Percentiles rank a stretch among this genome's conserved stretches.
Evolutionary conservation across 768 basidiomycete genomes (phyloP).

Genomic region (Leccinum subtestaceum): DNA sequence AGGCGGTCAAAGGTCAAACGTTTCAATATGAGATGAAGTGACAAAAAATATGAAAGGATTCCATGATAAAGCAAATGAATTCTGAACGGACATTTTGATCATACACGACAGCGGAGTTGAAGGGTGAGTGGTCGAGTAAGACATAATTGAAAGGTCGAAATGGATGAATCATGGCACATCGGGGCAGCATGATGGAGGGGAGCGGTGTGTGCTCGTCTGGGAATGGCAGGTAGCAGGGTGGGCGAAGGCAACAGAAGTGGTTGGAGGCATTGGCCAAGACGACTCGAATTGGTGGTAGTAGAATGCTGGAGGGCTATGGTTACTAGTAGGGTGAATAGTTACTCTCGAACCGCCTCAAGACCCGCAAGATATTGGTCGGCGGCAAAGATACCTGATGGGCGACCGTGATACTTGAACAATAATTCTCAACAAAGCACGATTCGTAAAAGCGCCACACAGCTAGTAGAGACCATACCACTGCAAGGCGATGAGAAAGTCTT

Average conservation of each 20-base stretch:
- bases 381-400: constrained; percentile 53
- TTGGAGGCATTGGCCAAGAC: not conserved
- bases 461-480: constrained; percentile 42
- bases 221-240: not conserved
- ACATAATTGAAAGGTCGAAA: not conserved
- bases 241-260: not conserved
- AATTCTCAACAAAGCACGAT: constrained; percentile 44
- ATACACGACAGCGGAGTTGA: too few species aligned
- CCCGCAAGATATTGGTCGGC: constrained; percentile 59
- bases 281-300: not conserved
- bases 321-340: constrained; percentile 12
- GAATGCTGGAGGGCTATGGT: not conserved
- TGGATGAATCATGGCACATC: too few species aligned
- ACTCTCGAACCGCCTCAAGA: constrained; percentile 54
- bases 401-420: constrained; percentile 56
- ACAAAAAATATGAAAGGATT: too few species aligned
- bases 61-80: too few species aligned
- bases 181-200: too few species aligned
- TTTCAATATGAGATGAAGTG: too few species aligned
- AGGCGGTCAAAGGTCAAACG: too few species aligned
- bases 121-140: too few species aligned
- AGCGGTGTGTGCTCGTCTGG: not conserved
- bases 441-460: constrained; percentile 4
- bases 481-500: constrained; percentile 53
- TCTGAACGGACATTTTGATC: too few species aligned